A percentile compares a stretch with the other conserved stretches of the same genome.
phyloP scores from a whole-genome alignment of 2,329 filamentous ascomycete species.

The Aspergillus sp. region DNA sequence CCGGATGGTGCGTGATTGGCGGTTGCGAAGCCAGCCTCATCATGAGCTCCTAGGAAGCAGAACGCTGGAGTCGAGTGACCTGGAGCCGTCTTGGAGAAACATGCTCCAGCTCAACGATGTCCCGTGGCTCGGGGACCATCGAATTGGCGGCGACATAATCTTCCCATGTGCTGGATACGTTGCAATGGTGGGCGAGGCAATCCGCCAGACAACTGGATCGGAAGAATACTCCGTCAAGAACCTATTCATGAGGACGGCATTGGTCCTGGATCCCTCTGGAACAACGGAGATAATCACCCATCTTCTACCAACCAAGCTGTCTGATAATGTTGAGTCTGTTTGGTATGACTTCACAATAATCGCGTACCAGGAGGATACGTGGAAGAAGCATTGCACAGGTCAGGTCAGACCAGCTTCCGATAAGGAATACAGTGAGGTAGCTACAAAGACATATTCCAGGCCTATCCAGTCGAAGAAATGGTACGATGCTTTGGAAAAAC shows the following conservation, averaged over 20 bases:
- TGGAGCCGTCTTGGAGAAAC: slow-evolving; percentile 29
- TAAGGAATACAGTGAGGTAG: not conserved
- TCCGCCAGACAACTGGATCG: slow-evolving; percentile 12
- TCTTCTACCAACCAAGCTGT: slow-evolving; percentile 7
- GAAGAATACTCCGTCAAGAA: slow-evolving; percentile 14
- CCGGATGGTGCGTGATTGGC: slow-evolving; percentile 13
- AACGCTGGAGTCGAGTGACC: slow-evolving; percentile 20
- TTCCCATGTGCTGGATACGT: slow-evolving; percentile 27
- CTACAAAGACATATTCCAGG: not conserved
- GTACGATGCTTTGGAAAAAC: slow-evolving; percentile 11
- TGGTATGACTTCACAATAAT: slow-evolving; percentile 19
- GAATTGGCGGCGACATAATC: slow-evolving; percentile 17
- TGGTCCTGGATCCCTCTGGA: slow-evolving; percentile 6
- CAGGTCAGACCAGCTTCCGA: slow-evolving; percentile 6
- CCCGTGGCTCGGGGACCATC: slow-evolving; percentile 32
- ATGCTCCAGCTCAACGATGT: slow-evolving; percentile 22
- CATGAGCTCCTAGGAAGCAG: slow-evolving; percentile 30
- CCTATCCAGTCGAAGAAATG: slow-evolving; percentile 3
- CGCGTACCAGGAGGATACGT: slow-evolving; percentile 7
- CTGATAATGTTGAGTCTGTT: slow-evolving; percentile 8
- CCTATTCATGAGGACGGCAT: slow-evolving; percentile 11
- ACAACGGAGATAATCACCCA: slow-evolving; percentile 15
- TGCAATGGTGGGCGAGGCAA: slow-evolving; percentile 24
- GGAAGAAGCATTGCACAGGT: slow-evolving; percentile 18
- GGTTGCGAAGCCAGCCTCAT: slow-evolving; percentile 21